These are phyloP conservation scores for Beauveria australis DNA, from an alignment of 2,329 filamentous ascomycete species.

Conservation along the genomic window DNA sequence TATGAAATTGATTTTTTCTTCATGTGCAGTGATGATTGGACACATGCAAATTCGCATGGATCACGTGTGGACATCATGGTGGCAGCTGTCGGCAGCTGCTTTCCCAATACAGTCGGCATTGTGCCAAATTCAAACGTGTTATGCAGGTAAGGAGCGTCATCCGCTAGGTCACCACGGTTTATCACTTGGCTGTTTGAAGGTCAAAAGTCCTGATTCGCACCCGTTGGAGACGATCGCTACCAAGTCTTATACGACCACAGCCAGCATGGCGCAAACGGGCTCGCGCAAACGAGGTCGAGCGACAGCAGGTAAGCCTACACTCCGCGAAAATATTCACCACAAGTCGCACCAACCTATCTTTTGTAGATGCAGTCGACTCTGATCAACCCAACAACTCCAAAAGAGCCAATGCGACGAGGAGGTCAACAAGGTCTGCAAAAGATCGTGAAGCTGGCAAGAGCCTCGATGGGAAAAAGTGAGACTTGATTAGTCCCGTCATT, in stretches of 20 bases:
- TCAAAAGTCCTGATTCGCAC: not conserved
- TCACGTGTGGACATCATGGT: not conserved
- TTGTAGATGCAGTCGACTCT: not conserved
- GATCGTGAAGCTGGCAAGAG: not conserved
- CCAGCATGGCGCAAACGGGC: slow-evolving; percentile 7
- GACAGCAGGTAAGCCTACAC: not conserved
- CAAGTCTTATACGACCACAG: not conserved
- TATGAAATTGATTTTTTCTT: not conserved
- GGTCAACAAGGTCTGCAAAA: not conserved
- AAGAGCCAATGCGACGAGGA: not conserved
- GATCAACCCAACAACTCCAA: not conserved
- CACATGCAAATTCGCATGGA: not conserved
- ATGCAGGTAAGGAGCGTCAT: not conserved
- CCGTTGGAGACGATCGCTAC: not conserved
- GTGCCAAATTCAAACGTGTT: not conserved
- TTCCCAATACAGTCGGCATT: not conserved
- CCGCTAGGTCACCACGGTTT: no score
- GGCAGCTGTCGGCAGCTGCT: not conserved
- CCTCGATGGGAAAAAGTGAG: not conserved
- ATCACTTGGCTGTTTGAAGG: not conserved
- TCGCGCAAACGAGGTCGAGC: slow-evolving; percentile 8
- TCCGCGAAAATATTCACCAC: not conserved
- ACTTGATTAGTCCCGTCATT: no score
- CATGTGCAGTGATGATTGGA: not conserved
- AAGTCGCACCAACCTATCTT: not conserved